Conservation (phyloP, 257 asterid species). For the Nicotiana benthamiana region DNA sequence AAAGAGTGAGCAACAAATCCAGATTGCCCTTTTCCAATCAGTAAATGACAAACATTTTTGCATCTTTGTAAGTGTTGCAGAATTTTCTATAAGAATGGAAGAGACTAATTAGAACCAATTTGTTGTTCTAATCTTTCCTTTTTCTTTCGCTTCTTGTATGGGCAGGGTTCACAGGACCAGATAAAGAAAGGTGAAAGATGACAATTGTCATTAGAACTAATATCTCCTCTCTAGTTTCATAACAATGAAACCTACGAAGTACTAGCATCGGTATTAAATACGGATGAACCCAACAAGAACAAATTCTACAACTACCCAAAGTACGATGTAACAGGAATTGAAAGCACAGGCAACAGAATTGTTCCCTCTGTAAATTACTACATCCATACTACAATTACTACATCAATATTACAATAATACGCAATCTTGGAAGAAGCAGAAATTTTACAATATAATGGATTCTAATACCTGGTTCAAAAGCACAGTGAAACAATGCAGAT, state of each 20-base stretch:
- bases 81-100: neutral
- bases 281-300: neutral
- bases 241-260: neutral
- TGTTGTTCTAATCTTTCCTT: neutral
- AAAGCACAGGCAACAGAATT: neutral
- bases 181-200: neutral
- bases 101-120: neutral
- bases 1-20: conserved; percentile 19
- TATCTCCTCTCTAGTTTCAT: neutral
- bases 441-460: neutral
- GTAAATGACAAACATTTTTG: neutral
- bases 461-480: neutral
- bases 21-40: neutral
- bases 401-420: neutral
- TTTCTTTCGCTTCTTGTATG: neutral
- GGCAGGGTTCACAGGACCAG: neutral
- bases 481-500: neutral
- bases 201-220: neutral
- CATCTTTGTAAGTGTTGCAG: neutral
- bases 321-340: neutral
- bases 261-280: neutral
- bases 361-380: neutral
- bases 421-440: neutral
- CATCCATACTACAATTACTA: neutral
- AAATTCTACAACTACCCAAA: neutral